A percentile compares a stretch with the other conserved stretches of the same genome.
Conservation (phyloP, 768 basidiomycete species). For the Termitomyces sp. region DNA sequence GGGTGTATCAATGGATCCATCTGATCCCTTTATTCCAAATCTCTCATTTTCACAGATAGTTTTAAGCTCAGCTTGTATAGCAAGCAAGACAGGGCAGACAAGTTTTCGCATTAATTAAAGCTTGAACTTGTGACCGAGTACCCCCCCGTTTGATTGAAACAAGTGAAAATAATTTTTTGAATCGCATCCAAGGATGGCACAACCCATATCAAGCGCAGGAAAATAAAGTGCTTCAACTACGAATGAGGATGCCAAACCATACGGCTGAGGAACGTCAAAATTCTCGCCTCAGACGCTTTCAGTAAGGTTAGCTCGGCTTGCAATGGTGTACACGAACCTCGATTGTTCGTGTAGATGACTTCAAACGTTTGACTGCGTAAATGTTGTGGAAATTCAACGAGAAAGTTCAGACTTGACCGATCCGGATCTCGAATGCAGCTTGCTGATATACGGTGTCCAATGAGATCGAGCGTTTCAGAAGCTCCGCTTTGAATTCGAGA, state of each 20-base stretch:
- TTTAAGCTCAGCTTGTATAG: constrained; percentile 24
- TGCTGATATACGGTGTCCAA: constrained; percentile 37
- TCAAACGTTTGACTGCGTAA: constrained; percentile 31
- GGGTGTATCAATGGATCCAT: constrained; percentile 16
- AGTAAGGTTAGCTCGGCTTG: neutral
- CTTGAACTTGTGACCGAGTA: constrained; percentile 9
- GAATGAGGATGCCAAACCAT: constrained; percentile 1
- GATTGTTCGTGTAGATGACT: constrained; percentile 35
- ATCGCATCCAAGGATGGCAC: constrained; percentile 28
- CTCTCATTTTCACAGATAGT: constrained; percentile 26
- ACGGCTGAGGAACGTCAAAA: constrained; percentile 22
- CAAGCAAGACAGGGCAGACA: constrained; percentile 17
- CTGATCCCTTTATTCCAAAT: constrained; percentile 16
- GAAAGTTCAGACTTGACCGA: constrained; percentile 20
- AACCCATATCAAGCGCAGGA: constrained; percentile 27
- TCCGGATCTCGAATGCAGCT: constrained; percentile 38
- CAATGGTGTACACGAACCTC: constrained; percentile 25
- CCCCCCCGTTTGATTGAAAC: constrained; percentile 15
- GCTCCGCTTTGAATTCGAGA: constrained; percentile 10
- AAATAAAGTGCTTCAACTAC: constrained; percentile 17
- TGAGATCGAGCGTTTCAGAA: constrained; percentile 29
- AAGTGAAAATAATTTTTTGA: constrained; percentile 24
- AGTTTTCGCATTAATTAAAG: constrained; percentile 12
- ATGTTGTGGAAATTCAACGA: neutral
- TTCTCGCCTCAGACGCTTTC: constrained; percentile 34